Conservation (phyloP, 2,329 filamentous ascomycete species). For the Ophiostoma sp. region DNA sequence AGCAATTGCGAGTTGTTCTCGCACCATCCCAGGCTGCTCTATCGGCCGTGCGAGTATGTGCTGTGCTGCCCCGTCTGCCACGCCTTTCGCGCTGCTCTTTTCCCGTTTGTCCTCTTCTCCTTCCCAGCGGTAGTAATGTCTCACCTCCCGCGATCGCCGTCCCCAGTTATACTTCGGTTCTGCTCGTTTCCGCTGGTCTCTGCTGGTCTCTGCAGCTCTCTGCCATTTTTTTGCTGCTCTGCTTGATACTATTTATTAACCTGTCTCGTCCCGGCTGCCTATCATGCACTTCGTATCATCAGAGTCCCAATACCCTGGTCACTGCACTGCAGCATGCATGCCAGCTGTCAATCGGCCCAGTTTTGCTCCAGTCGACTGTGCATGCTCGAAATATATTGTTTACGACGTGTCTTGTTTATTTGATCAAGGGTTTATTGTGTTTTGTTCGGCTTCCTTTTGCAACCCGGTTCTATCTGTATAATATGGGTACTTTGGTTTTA, state of each 20-base stretch:
- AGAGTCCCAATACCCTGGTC: constrained; percentile 11
- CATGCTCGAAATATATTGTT: too few relatives aligned
- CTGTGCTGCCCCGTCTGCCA: background rate
- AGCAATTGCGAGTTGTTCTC: background rate
- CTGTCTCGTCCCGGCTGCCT: background rate
- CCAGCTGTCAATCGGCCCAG: constrained; percentile 8
- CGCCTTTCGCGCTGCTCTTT: background rate
- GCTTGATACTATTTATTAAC: background rate
- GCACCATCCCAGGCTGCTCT: background rate
- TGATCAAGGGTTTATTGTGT: background rate
- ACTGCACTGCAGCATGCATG: constrained; percentile 1
- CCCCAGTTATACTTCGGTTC: background rate
- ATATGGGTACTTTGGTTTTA: background rate
- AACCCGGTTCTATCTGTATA: background rate
- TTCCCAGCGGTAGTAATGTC: background rate
- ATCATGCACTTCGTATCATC: constrained; percentile 1
- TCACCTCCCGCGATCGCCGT: background rate
- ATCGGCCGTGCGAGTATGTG: background rate
- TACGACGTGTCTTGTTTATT: background rate
- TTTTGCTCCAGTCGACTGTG: background rate
- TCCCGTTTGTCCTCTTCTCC: background rate
- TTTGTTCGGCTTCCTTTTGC: background rate
- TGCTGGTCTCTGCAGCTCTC: background rate
- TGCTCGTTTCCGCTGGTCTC: background rate
- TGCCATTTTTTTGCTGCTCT: background rate